Conservation (phyloP, 2,329 filamentous ascomycete genomes). For the Catunica adiposa region DNA sequence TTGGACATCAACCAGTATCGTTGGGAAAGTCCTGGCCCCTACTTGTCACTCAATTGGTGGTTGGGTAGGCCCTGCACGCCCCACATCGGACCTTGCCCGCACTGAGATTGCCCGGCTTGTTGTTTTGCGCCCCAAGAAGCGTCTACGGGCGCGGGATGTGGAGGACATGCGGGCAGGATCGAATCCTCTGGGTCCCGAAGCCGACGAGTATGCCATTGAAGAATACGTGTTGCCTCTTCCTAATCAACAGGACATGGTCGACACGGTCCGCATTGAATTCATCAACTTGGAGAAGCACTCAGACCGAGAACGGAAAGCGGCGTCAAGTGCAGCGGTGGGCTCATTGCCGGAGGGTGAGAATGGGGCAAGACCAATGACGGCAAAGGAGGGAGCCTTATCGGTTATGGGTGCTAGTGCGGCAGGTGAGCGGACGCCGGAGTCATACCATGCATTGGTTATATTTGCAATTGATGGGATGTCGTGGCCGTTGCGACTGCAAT, state of each 20-base stretch:
- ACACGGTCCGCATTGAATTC: slow-evolving; percentile 54
- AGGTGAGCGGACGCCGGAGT: slow-evolving; percentile 21
- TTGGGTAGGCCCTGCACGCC: slow-evolving; percentile 58
- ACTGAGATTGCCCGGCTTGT: slow-evolving; percentile 56
- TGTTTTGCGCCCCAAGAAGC: slow-evolving; percentile 39
- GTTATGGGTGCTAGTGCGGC: background rate
- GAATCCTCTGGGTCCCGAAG: slow-evolving; percentile 49
- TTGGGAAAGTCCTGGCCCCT: slow-evolving; percentile 59
- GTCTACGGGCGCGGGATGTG: slow-evolving; percentile 41
- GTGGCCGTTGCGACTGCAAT: slow-evolving; percentile 45
- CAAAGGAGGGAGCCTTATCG: background rate
- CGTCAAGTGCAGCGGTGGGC: slow-evolving; percentile 15
- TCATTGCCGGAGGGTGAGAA: background rate
- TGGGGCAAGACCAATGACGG: slow-evolving; percentile 16
- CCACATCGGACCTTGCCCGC: slow-evolving; percentile 47
- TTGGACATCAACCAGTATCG: slow-evolving; percentile 55
- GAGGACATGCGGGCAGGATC: slow-evolving; percentile 50
- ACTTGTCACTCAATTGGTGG: slow-evolving; percentile 55
- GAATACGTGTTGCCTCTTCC: slow-evolving; percentile 47
- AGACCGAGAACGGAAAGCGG: background rate
- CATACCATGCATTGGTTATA: slow-evolving; percentile 44
- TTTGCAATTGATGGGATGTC: slow-evolving; percentile 47
- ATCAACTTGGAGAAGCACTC: slow-evolving; percentile 36
- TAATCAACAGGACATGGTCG: slow-evolving; percentile 39
- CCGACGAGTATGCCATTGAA: slow-evolving; percentile 44